These are phyloP conservation scores for Neofusicoccum sp. DNA, from an alignment of 2,329 filamentous ascomycete species.

Conservation along the genomic window DNA sequence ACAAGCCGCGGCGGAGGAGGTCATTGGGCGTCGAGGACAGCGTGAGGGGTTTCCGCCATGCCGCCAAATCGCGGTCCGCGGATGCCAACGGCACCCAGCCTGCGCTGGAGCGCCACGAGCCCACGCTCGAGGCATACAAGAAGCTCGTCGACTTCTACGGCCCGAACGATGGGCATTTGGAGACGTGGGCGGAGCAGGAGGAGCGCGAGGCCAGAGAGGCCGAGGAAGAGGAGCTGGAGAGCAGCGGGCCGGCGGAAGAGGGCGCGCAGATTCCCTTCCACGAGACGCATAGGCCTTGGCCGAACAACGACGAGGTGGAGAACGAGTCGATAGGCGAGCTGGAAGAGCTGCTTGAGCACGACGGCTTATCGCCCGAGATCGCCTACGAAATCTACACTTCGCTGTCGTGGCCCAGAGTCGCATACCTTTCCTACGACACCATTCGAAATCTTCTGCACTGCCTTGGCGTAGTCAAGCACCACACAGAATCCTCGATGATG, in stretches of 20 bases:
- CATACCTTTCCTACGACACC: slow-evolving; percentile 51
- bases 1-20: slow-evolving; percentile 29
- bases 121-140: not conserved
- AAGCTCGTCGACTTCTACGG: slow-evolving; percentile 9
- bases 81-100: not conserved
- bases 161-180: not conserved
- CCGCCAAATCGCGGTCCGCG: not conserved
- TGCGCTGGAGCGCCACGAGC: slow-evolving; percentile 18
- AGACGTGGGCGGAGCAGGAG: slow-evolving; percentile 30
- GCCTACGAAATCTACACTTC: slow-evolving; percentile 57
- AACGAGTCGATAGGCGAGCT: slow-evolving; percentile 37
- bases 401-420: slow-evolving; percentile 57
- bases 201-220: slow-evolving; percentile 34
- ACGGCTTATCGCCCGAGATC: slow-evolving; percentile 46
- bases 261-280: not conserved
- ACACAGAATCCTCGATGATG: slow-evolving; percentile 66
- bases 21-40: slow-evolving; percentile 17
- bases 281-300: slow-evolving; percentile 35
- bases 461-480: slow-evolving; percentile 65
- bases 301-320: slow-evolving; percentile 37
- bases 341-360: slow-evolving; percentile 46
- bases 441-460: slow-evolving; percentile 68
- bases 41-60: slow-evolving; percentile 22
- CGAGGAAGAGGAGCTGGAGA: slow-evolving; percentile 30
- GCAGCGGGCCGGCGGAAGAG: slow-evolving; percentile 29